These are phyloP conservation scores for Solanum dulcamara DNA, from an alignment of 257 asterid species.

Conservation along the genomic window DNA sequence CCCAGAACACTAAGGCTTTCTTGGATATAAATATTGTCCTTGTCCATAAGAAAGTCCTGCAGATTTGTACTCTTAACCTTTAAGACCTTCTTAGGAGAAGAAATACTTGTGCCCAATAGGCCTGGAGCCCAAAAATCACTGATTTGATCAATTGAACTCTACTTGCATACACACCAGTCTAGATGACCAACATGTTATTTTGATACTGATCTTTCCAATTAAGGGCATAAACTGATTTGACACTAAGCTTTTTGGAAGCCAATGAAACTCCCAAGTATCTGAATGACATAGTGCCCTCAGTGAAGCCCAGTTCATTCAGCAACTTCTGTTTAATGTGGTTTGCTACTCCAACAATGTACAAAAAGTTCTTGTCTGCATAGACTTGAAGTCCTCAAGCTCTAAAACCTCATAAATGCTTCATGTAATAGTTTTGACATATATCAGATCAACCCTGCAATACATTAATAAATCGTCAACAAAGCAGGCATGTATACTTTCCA, in stretches of 20 bases:
- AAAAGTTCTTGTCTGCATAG: not conserved
- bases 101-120: too few relatives aligned
- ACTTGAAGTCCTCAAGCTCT: not conserved
- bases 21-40: too few relatives aligned
- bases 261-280: not conserved
- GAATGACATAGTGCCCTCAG: not conserved
- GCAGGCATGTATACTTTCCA: not conserved
- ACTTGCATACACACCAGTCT: too few relatives aligned
- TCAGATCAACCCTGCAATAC: not conserved
- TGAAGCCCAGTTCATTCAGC: not conserved
- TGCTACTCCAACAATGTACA: not conserved
- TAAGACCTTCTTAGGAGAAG: too few relatives aligned
- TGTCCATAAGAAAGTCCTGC: too few relatives aligned
- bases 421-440: not conserved
- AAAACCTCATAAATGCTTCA: not conserved
- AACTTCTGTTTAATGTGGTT: not conserved
- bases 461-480: not conserved
- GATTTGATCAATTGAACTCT: too few relatives aligned
- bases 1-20: too few relatives aligned
- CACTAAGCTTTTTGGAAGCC: not conserved
- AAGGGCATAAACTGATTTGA: not conserved
- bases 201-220: not conserved
- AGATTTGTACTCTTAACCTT: too few relatives aligned
- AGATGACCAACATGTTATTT: too few relatives aligned
- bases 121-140: too few relatives aligned